A percentile compares a stretch with the other conserved stretches of the same genome.
phyloP scores from a whole-genome alignment of 371 early-diverging fungal species.

The Smittium culicis region DNA sequence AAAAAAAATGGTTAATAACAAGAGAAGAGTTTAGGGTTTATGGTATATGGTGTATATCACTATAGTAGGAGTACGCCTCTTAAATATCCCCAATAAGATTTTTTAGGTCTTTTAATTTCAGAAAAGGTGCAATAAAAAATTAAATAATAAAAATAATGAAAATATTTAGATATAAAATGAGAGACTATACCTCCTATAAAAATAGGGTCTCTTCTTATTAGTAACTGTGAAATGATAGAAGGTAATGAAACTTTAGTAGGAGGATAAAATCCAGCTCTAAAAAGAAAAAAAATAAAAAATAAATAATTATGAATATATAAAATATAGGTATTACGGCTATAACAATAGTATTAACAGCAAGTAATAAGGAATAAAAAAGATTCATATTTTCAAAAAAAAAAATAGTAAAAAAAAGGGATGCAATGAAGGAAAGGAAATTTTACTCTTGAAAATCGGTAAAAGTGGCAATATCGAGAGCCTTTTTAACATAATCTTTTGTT shows the following conservation, averaged over 20 bases:
- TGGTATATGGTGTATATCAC: too few relatives aligned
- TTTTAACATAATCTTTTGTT: conserved; percentile 2
- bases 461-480: background rate
- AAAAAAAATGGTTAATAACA: conserved; percentile 15
- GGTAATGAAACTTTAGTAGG: background rate
- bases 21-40: too few relatives aligned
- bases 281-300: too few relatives aligned
- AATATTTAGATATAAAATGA: background rate
- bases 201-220: background rate
- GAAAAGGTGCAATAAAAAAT: background rate
- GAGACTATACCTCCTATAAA: background rate
- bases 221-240: background rate
- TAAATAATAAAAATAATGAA: background rate
- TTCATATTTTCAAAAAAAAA: too few relatives aligned
- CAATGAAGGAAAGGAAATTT: background rate
- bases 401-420: background rate
- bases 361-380: too few relatives aligned
- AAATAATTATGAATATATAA: too few relatives aligned
- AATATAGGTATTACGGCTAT: too few relatives aligned
- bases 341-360: too few relatives aligned
- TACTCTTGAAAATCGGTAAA: background rate
- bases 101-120: too few relatives aligned
- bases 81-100: too few relatives aligned
- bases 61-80: too few relatives aligned
- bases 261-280: conserved; percentile 2